phyloP scores from a whole-genome alignment of 2,329 filamentous ascomycete species.

The Colletotrichum cereale region DNA sequence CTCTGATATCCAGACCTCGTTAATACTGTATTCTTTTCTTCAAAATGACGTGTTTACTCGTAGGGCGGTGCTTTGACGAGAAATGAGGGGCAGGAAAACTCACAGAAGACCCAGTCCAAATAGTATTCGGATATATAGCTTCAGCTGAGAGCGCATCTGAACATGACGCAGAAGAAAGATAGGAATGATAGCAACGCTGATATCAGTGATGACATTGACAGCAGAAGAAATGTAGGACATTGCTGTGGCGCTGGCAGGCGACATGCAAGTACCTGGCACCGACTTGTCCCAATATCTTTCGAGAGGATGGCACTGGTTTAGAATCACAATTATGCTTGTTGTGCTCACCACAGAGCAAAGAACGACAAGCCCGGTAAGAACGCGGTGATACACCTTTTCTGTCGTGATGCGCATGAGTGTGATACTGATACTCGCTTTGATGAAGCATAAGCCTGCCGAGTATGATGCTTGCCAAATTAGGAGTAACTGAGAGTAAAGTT shows the following conservation, averaged over 20 bases:
- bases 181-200: conserved; percentile 43
- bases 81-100: not conserved
- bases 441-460: conserved; percentile 16
- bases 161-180: conserved; percentile 46
- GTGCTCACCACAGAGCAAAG: conserved; percentile 31
- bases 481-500: not conserved
- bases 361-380: conserved; percentile 20
- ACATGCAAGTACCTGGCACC: conserved; percentile 43
- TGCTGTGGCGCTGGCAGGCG: conserved; percentile 42
- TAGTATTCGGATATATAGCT: conserved; percentile 42
- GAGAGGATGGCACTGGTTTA: conserved; percentile 45
- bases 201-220: conserved; percentile 48
- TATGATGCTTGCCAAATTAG: not conserved
- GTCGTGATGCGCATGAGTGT: conserved; percentile 46
- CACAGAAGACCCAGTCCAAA: conserved; percentile 44
- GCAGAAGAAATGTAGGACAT: conserved; percentile 48
- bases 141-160: conserved; percentile 45
- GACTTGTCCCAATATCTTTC: conserved; percentile 44
- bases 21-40: not conserved
- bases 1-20: not conserved
- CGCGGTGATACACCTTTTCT: conserved; percentile 36
- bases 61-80: not conserved
- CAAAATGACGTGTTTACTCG: not conserved
- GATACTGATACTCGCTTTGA: conserved; percentile 47
- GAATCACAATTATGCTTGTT: conserved; percentile 43